Base-by-base conservation (phyloP, 495 filamentous ascomycete genomes). In the Letharia lupina region DNA sequence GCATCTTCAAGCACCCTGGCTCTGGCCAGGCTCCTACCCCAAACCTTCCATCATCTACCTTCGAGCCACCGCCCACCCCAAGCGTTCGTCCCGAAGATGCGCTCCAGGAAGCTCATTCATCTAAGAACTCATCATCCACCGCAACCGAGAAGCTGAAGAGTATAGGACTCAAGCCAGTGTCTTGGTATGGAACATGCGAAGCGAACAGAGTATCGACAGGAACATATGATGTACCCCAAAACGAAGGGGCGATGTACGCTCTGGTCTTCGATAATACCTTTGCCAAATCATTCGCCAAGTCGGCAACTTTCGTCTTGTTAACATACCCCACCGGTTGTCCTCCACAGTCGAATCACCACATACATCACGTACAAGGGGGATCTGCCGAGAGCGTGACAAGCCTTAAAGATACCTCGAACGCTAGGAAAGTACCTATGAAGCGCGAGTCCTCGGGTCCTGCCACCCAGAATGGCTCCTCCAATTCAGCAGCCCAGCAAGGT, bases 211-310 rank as follows among this genome's bases (percentile, higher is more conserved):
- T 96, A n/a, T 87, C 91, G 15, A 89, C 91, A 73, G 94, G 94
- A 1, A 94, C 88, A 20, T 91, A 91, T 75, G 86, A 95, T 73
- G 91, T 97, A 20, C 75, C 79, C 6, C 70, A 75, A 48, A 83
- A 81, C 18, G 85, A 90, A 62, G 90, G 89, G 4, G 94, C 93
- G 65, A 97, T 96, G 86, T 98, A 95, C 75, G 94, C 91, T 41
- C 81, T 98, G 63, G 90, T 98, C 37, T 96, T 98, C 73, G 94
- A 98, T 82, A 98, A 98, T 73, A 98, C 95, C 42, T 98, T 98
- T 75, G 95, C 93, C 60, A 98, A 96, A 78, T 89, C 92, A 73
- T 86, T 91, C 50, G 91, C 92, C 61, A 98, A 98, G 77, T 96
- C 89, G 48, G 90, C 90, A 16, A 98, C 93, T 28, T 89, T 98